Evolutionary conservation across 2,329 filamentous ascomycete genomes (phyloP).

Genomic region (Colletotrichum lindemuthianum): DNA sequence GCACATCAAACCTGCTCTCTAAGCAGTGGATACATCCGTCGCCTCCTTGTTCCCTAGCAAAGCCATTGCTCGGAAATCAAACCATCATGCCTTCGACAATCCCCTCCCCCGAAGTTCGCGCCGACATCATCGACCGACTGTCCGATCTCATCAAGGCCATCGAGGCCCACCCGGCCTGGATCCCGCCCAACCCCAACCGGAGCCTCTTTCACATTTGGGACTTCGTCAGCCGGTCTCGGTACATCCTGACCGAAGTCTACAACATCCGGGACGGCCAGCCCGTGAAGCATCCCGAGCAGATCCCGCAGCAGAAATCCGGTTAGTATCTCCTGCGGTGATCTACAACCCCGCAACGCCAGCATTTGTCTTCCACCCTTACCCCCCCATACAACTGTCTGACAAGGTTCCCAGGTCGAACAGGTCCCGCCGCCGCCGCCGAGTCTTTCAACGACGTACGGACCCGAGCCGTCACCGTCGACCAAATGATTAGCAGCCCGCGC

Average conservation of each 20-base stretch:
- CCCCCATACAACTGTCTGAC: conserved; percentile 1
- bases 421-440: conserved; percentile 38
- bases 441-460: conserved; percentile 45
- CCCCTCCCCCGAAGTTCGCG: conserved; percentile 41
- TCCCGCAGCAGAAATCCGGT: conserved; percentile 44
- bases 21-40: neutral
- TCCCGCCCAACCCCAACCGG: conserved; percentile 40
- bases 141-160: conserved; percentile 43
- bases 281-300: conserved; percentile 48
- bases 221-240: conserved; percentile 52
- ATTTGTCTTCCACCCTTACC: neutral
- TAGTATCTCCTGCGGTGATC: conserved; percentile 27
- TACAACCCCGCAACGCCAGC: neutral
- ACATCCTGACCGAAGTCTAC: conserved; percentile 54
- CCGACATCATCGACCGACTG: conserved; percentile 41
- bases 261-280: conserved; percentile 47
- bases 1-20: neutral
- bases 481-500: conserved; percentile 44
- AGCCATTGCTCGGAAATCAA: neutral
- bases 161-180: conserved; percentile 44
- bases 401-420: conserved; percentile 26
- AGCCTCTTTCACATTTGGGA: conserved; percentile 53
- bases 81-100: conserved; percentile 33
- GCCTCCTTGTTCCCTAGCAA: neutral
- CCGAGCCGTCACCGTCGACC: conserved; percentile 44